Evolutionary conservation across 202 grass and related monocot species (phyloP), one percentile per base, ranked within the genome.

Genomic region (Zoysia matrella): DNA sequence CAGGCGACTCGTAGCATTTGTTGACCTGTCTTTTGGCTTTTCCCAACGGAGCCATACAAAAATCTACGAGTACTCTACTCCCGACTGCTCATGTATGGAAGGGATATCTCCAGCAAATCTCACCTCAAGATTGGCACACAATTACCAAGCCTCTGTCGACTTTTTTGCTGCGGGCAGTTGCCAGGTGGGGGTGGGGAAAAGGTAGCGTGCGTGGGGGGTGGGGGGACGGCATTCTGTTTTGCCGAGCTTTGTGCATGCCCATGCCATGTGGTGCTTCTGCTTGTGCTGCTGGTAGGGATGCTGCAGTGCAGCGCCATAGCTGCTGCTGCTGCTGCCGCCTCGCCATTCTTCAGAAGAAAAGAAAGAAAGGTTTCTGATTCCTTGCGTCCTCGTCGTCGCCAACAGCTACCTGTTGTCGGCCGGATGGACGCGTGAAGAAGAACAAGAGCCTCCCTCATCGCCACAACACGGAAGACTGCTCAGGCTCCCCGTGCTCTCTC

Each of bases 361-460:
- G 44, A 40, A 74, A 75, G 63, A 22, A 86, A 69, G 63, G 54
- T 47, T 76, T 80, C 72, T 1, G 72, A 87, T 87, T 65, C 79
- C 79, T 43, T 63, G 47, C 47, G 47, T 75, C 72, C 3, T 36
- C 63, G 44, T 12, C 18, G 18, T 6, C 69, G 11, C 15, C 0
- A 40, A 56, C 76, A 39, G 36, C 16, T 39, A 46, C 14, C 30
- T 36, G 30, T 36, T 16, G 53, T 14, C 11, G 6, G 1, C 22
- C 57, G 18, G 30, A 36, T 60, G 16, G 22, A 60, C 57, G 3
- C 51, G 13, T 54, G 12, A 52, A 11, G 15, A 55, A 15, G 10
- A 62, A 22, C 30, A 61, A 69, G 73, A 30, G 55, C 62, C 67
- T 62, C 71, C 9, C 6, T 6, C 46, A 47, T 14, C 9, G 13